Percentiles rank a stretch among this genome's conserved stretches.
Conservation (phyloP, 1,284 basidiomycete species). For the Papiliotrema nemorosa region DNA sequence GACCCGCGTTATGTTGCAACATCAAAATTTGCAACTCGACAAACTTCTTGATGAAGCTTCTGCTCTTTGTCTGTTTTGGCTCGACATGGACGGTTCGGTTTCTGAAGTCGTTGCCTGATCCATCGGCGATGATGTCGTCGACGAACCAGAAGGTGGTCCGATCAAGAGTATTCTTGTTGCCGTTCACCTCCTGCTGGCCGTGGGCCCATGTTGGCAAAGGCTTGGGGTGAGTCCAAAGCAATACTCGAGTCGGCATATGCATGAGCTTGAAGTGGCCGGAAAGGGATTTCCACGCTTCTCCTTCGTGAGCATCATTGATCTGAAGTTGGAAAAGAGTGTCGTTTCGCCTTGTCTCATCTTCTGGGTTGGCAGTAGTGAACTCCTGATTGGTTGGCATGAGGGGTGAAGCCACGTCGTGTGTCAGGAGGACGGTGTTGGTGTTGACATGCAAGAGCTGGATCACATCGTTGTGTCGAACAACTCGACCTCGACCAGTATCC, state of each 20-base stretch:
- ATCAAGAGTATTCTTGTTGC: slow-evolving; percentile 87
- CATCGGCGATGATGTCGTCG: slow-evolving; percentile 72
- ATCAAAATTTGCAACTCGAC: slow-evolving; percentile 89
- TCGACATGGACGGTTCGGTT: slow-evolving; percentile 56
- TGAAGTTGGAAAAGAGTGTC: slow-evolving; percentile 81
- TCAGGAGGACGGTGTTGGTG: slow-evolving; percentile 78
- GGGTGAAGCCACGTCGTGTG: slow-evolving; percentile 96
- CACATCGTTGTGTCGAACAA: slow-evolving; percentile 82
- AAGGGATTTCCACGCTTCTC: slow-evolving; percentile 84
- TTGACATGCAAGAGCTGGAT: slow-evolving; percentile 85
- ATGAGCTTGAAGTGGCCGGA: slow-evolving; percentile 83
- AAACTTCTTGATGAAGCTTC: slow-evolving; percentile 94
- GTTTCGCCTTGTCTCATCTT: slow-evolving; percentile 64
- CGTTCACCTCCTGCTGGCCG: slow-evolving; percentile 96
- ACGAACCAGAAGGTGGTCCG: slow-evolving; percentile 83
- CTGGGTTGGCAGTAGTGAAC: slow-evolving; percentile 82
- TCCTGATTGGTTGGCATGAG: slow-evolving; percentile 98
- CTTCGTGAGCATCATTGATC: slow-evolving; percentile 67
- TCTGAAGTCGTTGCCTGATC: slow-evolving; percentile 59
- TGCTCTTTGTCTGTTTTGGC: slow-evolving; percentile 67
- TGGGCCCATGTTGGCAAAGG: slow-evolving; percentile 93
- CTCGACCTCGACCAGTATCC: slow-evolving; percentile 78
- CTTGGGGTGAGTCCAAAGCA: slow-evolving; percentile 85
- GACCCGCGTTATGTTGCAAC: slow-evolving; percentile 95
- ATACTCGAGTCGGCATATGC: slow-evolving; percentile 84